These are phyloP conservation scores for Amylocarpus encephaloides DNA, from an alignment of 2,329 filamentous ascomycete genomes.

Conservation along the genomic window DNA sequence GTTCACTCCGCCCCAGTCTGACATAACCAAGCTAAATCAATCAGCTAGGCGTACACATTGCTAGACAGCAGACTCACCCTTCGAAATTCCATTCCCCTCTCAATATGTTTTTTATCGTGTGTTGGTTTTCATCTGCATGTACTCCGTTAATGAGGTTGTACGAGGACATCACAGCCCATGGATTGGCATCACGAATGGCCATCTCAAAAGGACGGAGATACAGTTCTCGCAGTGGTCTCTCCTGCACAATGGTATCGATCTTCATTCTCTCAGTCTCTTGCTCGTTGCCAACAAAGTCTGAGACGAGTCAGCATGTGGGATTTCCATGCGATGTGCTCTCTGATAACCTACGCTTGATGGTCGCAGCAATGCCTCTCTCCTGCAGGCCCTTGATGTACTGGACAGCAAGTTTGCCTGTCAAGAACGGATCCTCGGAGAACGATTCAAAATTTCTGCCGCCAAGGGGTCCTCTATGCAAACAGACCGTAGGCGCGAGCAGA, in stretches of 20 bases:
- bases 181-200: constrained; percentile 60
- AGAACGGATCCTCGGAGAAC: constrained; percentile 74
- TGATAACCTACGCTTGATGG: constrained; percentile 60
- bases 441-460: constrained; percentile 86
- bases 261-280: constrained; percentile 63
- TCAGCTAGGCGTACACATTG: neutral
- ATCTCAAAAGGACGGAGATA: constrained; percentile 74
- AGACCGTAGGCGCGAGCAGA: constrained; percentile 70
- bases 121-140: constrained; percentile 51
- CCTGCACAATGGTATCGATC: constrained; percentile 57
- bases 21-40: constrained; percentile 44
- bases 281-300: constrained; percentile 65
- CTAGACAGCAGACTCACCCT: constrained; percentile 37
- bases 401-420: constrained; percentile 68
- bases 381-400: constrained; percentile 69
- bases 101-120: constrained; percentile 50
- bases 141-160: constrained; percentile 63
- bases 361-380: constrained; percentile 66
- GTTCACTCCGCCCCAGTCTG: constrained; percentile 54
- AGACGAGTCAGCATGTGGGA: constrained; percentile 7
- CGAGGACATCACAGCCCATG: constrained; percentile 63
- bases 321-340: neutral
- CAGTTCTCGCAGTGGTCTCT: constrained; percentile 60
- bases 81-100: constrained; percentile 58
- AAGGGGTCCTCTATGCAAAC: constrained; percentile 74